Percentiles rank a stretch among this genome's conserved stretches.
Evolutionary conservation across 306 rosid species (phyloP).

Genomic region (Quillaja saponaria): DNA sequence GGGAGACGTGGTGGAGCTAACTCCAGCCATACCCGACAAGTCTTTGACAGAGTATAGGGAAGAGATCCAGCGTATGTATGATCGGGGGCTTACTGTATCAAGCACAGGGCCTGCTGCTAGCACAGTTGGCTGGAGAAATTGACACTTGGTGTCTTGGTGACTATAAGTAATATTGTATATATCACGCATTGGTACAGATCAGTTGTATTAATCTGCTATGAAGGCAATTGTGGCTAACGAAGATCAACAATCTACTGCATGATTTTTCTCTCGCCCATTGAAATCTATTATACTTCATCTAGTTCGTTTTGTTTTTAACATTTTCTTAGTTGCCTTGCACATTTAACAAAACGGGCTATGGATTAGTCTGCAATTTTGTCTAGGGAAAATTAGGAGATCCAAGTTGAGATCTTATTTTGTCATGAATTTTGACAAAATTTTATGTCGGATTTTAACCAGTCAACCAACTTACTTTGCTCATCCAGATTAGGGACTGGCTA

Average conservation of each 20-base stretch:
- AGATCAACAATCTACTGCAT: constrained; percentile 38
- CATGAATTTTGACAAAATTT: too few species aligned
- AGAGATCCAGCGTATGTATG: constrained; percentile 93
- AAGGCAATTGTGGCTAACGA: constrained; percentile 45
- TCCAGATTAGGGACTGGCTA: too few species aligned
- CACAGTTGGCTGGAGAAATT: constrained; percentile 64
- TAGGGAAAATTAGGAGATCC: too few species aligned
- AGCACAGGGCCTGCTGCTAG: constrained; percentile 45
- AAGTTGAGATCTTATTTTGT: too few species aligned
- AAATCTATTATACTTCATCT: too few species aligned
- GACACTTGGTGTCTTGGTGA: constrained; percentile 43
- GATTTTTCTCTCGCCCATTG: too few species aligned
- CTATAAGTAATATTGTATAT: constrained; percentile 20
- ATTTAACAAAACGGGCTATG: too few species aligned
- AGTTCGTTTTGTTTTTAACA: background rate
- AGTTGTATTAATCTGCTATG: constrained; percentile 29
- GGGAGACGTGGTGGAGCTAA: constrained; percentile 93
- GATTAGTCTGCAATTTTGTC: too few species aligned
- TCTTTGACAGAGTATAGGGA: constrained; percentile 82
- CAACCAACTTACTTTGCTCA: too few species aligned
- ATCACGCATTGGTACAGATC: constrained; percentile 47
- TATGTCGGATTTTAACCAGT: too few species aligned
- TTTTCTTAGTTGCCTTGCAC: too few species aligned
- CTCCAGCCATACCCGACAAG: constrained; percentile 76
- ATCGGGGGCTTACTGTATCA: constrained; percentile 61